These are phyloP conservation scores for Termitomyces titanicus DNA, from an alignment of 768 basidiomycete genomes.

Conservation along the genomic window DNA sequence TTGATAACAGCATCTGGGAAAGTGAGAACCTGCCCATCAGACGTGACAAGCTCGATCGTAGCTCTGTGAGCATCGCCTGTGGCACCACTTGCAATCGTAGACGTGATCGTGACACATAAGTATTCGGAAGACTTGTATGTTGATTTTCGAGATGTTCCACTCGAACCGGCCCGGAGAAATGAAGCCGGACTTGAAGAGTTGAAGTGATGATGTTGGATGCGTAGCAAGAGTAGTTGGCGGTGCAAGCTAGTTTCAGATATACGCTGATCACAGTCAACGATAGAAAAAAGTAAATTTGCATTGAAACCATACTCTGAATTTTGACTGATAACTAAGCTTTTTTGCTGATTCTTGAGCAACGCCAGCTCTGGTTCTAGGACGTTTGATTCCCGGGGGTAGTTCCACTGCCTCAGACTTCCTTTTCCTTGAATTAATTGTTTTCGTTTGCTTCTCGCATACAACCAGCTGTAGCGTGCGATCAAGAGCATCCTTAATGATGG, in stretches of 20 bases:
- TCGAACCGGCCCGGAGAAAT: slow-evolving; percentile 3
- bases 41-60: background rate
- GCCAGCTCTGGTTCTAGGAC: background rate
- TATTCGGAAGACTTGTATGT: slow-evolving; percentile 1
- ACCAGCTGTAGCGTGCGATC: background rate
- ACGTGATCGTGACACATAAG: slow-evolving; percentile 10
- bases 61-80: background rate
- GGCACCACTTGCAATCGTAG: background rate
- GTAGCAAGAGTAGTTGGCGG: slow-evolving; percentile 1
- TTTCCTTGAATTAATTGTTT: background rate
- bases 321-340: background rate
- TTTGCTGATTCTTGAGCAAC: background rate
- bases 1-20: slow-evolving; percentile 6
- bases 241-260: background rate
- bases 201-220: background rate
- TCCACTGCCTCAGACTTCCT: background rate
- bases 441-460: background rate
- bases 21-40: background rate
- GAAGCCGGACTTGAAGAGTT: slow-evolving; percentile 10
- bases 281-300: background rate
- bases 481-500: background rate
- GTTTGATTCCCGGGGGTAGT: background rate
- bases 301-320: background rate
- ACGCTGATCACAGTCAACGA: background rate
- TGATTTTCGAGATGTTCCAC: background rate